phyloP scores from a whole-genome alignment of 2,329 filamentous ascomycete genomes.

The Pseudogymnoascus sp. region DNA sequence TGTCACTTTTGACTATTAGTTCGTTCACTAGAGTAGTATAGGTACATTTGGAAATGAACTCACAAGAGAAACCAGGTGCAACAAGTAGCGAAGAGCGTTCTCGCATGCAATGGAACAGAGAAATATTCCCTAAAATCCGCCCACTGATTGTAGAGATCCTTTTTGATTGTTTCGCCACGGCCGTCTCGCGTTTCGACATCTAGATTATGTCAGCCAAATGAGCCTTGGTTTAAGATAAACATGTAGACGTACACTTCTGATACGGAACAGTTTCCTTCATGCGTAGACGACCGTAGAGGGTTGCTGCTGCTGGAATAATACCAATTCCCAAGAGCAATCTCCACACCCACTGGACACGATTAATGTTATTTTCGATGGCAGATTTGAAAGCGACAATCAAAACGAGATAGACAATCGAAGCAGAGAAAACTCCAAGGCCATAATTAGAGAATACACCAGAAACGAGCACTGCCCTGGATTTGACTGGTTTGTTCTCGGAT shows the following conservation, averaged over 20 bases:
- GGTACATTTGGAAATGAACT: not conserved
- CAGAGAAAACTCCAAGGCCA: conserved; percentile 1
- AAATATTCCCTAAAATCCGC: conserved; percentile 55
- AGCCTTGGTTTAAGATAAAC: not conserved
- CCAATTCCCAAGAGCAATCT: conserved; percentile 8
- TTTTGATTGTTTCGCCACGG: not conserved
- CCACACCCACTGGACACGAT: conserved; percentile 7
- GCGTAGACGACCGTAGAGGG: not conserved
- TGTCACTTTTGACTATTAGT: conserved; percentile 27
- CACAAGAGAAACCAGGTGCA: conserved; percentile 71
- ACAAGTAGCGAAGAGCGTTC: conserved; percentile 66
- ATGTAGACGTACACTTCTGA: not conserved
- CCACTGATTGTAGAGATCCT: conserved; percentile 36
- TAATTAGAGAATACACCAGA: conserved; percentile 3
- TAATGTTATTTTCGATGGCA: not conserved
- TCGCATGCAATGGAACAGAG: conserved; percentile 24
- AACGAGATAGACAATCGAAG: conserved; percentile 6
- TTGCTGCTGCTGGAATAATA: conserved; percentile 1
- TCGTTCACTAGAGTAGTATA: not conserved
- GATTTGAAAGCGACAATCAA: conserved; percentile 9
- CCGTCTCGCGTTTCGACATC: not conserved
- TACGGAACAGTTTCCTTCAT: conserved; percentile 11
- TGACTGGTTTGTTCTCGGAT: conserved; percentile 51
- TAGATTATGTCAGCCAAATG: not conserved
- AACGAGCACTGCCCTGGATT: conserved; percentile 18